Percentiles rank a stretch among this genome's conserved stretches.
Evolutionary conservation across 176 grass and related monocot genomes (phyloP).

Genomic region (Aegilops bicornis): DNA sequence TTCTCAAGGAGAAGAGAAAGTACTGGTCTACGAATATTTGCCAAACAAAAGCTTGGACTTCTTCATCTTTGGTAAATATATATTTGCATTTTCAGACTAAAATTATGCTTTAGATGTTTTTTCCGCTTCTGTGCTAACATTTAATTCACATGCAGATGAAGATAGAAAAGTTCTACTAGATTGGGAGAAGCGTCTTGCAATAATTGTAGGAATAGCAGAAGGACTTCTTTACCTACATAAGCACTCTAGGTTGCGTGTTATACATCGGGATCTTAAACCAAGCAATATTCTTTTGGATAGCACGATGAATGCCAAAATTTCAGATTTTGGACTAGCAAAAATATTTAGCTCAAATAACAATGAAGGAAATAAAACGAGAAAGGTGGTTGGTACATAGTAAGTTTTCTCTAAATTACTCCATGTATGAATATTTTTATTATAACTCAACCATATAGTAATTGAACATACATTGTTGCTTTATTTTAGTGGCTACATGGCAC

Average conservation of each 20-base stretch:
- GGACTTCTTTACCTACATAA: constrained; percentile 57
- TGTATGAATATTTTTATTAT: background rate
- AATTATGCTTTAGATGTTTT: background rate
- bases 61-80: constrained; percentile 54
- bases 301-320: constrained; percentile 34
- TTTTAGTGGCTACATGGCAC: constrained; percentile 12
- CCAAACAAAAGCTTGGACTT: constrained; percentile 77
- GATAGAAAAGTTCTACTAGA: constrained; percentile 27
- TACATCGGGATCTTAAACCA: constrained; percentile 54
- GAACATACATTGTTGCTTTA: background rate
- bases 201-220: constrained; percentile 45
- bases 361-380: constrained; percentile 23
- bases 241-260: constrained; percentile 40
- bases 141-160: constrained; percentile 24
- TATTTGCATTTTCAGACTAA: background rate
- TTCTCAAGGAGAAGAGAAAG: constrained; percentile 49
- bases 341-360: constrained; percentile 40
- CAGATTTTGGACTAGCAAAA: constrained; percentile 46
- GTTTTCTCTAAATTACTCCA: background rate
- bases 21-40: constrained; percentile 65
- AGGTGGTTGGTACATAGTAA: constrained; percentile 16
- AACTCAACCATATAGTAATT: background rate
- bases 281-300: constrained; percentile 48
- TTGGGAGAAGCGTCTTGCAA: constrained; percentile 27
- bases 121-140: background rate